Evolutionary conservation across 768 basidiomycete species (phyloP).

Genomic region (Suillus americanus): DNA sequence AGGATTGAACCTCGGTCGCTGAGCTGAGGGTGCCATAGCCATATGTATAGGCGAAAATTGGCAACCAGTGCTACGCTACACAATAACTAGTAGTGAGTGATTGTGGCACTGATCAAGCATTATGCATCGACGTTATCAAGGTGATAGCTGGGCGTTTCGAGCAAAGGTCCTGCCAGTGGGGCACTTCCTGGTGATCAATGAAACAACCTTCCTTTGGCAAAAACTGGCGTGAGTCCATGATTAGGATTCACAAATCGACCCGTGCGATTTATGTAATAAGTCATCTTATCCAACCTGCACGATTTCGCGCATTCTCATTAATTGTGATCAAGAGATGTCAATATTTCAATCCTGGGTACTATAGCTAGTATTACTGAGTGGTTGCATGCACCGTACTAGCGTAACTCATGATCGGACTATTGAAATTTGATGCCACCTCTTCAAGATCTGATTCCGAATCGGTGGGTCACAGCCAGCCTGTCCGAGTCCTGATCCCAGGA

Average conservation of each 20-base stretch:
- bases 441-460: too few species aligned
- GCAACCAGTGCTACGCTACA: background rate
- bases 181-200: background rate
- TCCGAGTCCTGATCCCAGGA: too few species aligned
- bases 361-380: too few species aligned
- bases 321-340: too few species aligned
- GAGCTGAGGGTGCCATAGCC: constrained; percentile 2
- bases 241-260: background rate
- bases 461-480: too few species aligned
- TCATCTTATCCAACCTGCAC: too few species aligned
- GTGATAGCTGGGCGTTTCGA: background rate
- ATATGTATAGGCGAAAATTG: constrained; percentile 26
- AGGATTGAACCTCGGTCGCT: constrained; percentile 26
- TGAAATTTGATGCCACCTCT: too few species aligned
- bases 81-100: background rate
- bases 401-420: too few species aligned
- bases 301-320: too few species aligned
- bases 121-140: background rate
- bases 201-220: background rate
- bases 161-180: background rate
- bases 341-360: too few species aligned
- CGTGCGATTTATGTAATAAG: too few species aligned
- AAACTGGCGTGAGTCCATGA: background rate
- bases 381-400: too few species aligned
- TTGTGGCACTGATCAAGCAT: background rate